Evolutionary conservation across 495 filamentous ascomycete genomes (phyloP).

Genomic region (Mycothermus thermophilus): DNA sequence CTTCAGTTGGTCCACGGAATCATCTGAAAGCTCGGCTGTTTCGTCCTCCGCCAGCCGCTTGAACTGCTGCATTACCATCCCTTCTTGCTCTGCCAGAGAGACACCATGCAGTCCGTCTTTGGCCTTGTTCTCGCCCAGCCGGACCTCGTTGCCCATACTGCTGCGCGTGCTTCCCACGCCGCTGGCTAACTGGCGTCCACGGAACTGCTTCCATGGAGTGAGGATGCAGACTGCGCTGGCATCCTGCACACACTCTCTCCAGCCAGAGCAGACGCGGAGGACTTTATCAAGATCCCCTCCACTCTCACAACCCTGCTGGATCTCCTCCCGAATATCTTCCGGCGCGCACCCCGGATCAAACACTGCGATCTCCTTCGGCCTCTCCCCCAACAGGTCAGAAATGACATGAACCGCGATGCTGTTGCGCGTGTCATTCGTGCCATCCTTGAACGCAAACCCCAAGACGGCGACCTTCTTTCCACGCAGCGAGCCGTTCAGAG

Average conservation of each 20-base stretch:
- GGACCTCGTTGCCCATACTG: no score
- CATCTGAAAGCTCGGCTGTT: constrained; percentile 3
- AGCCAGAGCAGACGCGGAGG: constrained; percentile 25
- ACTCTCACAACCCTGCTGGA: constrained; percentile 23
- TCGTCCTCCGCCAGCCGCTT: constrained; percentile 7
- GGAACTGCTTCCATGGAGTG: constrained; percentile 23
- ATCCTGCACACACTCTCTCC: constrained; percentile 34
- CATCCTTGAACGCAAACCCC: constrained; percentile 72
- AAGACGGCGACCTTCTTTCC: constrained; percentile 62
- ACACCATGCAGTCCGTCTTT: no score
- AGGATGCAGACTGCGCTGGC: constrained; percentile 17
- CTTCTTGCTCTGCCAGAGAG: no score
- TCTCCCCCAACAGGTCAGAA: constrained; percentile 47
- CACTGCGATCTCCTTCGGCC: constrained; percentile 50
- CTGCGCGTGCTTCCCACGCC: not conserved
- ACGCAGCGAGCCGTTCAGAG: constrained; percentile 53
- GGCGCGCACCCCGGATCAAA: constrained; percentile 56
- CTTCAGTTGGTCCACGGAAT: constrained; percentile 14
- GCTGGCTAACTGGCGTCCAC: constrained; percentile 7
- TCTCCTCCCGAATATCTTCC: constrained; percentile 27
- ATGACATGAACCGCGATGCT: constrained; percentile 56
- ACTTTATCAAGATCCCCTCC: constrained; percentile 24
- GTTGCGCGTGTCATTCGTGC: constrained; percentile 67
- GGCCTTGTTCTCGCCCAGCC: no score
- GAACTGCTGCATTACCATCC: constrained; percentile 13